Conservation (phyloP, 805 yeast species). For the Cyberlindnera maclurae region DNA sequence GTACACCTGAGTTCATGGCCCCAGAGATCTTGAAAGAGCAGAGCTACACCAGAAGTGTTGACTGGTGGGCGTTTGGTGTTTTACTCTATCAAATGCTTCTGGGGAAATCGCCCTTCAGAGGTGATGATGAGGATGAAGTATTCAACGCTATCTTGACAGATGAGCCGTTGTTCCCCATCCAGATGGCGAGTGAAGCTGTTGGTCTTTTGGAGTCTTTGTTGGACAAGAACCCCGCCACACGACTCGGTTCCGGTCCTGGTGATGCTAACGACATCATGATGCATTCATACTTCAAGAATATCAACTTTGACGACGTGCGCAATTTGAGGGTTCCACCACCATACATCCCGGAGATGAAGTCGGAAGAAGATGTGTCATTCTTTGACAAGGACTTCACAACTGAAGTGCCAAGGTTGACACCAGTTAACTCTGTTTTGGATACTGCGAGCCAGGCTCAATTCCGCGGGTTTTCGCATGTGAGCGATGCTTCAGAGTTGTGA, state of each 20-base stretch:
- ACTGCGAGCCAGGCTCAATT: constrained; percentile 92
- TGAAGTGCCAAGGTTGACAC: constrained; percentile 91
- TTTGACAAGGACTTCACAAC: constrained; percentile 93
- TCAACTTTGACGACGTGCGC: constrained; percentile 82
- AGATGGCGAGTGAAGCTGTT: constrained; percentile 95
- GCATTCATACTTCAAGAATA: constrained; percentile 87
- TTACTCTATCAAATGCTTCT: constrained; percentile 91
- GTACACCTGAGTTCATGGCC: constrained; percentile 99
- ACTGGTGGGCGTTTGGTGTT: constrained; percentile 99
- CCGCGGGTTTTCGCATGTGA: constrained; percentile 90
- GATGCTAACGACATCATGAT: constrained; percentile 94
- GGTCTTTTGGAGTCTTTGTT: constrained; percentile 85
- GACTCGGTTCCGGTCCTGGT: constrained; percentile 80
- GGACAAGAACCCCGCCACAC: constrained; percentile 77
- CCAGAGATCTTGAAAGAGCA: constrained; percentile 95
- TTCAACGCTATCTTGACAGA: constrained; percentile 94
- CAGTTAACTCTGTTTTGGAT: constrained; percentile 81
- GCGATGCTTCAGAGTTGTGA: constrained; percentile 43
- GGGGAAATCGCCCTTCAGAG: constrained; percentile 95
- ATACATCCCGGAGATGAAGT: constrained; percentile 76
- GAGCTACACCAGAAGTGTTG: constrained; percentile 88
- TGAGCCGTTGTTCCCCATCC: constrained; percentile 94
- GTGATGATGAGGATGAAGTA: constrained; percentile 95
- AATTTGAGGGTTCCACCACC: constrained; percentile 76
- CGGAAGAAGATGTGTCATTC: constrained; percentile 86